Percentiles rank a stretch among this genome's conserved stretches.
These are phyloP conservation scores for Wallacemonas sp. DNA, from an alignment of 208 protist genomes.

Conservation along the genomic window DNA sequence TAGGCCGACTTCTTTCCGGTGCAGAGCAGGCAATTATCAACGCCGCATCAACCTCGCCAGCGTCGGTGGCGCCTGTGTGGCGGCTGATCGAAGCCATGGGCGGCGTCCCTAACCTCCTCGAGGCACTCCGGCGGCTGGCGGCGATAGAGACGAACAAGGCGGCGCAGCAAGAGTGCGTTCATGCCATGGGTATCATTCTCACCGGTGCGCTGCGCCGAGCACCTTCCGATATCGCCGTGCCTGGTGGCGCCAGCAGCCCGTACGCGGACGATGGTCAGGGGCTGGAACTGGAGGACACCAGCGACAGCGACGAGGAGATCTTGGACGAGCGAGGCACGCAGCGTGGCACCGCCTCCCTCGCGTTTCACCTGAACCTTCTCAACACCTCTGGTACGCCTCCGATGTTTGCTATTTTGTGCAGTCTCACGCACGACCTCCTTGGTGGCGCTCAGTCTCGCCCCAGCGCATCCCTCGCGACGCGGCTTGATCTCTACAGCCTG, in stretches of 20 bases:
- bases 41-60: neutral
- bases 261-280: no score
- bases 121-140: slow-evolving; percentile 17
- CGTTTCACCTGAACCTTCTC: neutral
- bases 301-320: neutral
- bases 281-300: slow-evolving; percentile 10
- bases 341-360: neutral
- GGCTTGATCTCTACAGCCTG: slow-evolving; percentile 24
- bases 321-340: neutral
- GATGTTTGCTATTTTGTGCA: neutral
- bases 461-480: slow-evolving; percentile 8
- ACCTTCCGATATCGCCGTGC: neutral
- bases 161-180: slow-evolving; percentile 38
- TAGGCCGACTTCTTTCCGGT: neutral
- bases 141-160: slow-evolving; percentile 30
- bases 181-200: slow-evolving; percentile 19
- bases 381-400: neutral
- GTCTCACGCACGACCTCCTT: neutral
- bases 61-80: slow-evolving; percentile 6
- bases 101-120: slow-evolving; percentile 17
- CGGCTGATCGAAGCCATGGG: slow-evolving; percentile 9
- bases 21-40: neutral
- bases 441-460: neutral
- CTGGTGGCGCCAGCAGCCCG: neutral
- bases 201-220: slow-evolving; percentile 1